These are phyloP conservation scores for Claviceps sp. DNA, from an alignment of 2,329 filamentous ascomycete genomes.

Conservation along the genomic window DNA sequence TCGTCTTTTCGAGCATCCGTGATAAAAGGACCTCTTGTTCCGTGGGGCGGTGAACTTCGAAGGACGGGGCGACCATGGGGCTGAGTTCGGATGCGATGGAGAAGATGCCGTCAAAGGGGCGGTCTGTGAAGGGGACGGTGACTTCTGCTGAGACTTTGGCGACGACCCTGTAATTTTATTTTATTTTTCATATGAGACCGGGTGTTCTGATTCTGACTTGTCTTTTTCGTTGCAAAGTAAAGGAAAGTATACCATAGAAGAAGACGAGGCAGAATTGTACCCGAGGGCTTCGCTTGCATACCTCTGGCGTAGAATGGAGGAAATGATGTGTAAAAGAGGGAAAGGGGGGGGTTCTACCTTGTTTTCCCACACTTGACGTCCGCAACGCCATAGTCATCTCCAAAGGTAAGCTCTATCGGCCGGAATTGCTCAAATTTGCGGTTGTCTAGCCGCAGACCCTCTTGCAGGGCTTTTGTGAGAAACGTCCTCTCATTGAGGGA, in stretches of 20 bases:
- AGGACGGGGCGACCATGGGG: conserved; percentile 81
- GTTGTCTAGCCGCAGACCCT: conserved; percentile 73
- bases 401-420: conserved; percentile 64
- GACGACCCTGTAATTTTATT: conserved; percentile 45
- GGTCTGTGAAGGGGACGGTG: conserved; percentile 69
- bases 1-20: conserved; percentile 81
- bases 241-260: no score
- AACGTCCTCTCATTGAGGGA: conserved; percentile 84
- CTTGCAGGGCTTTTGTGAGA: conserved; percentile 65
- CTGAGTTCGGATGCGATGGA: conserved; percentile 83
- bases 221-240: background rate
- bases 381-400: conserved; percentile 80
- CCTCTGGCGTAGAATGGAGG: background rate
- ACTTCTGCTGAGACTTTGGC: conserved; percentile 82
- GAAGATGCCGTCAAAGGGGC: conserved; percentile 92
- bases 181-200: background rate
- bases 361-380: conserved; percentile 85
- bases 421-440: conserved; percentile 71
- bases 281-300: background rate
- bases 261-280: no score
- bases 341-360: conserved; percentile 37
- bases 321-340: background rate
- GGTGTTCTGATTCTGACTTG: no score
- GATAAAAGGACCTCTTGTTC: conserved; percentile 78
- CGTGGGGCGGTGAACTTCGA: conserved; percentile 72